Percentiles rank a stretch among this genome's conserved stretches.
These are phyloP conservation scores for Cystofilobasidium bisporidii DNA, from an alignment of 768 basidiomycete species.

Conservation along the genomic window DNA sequence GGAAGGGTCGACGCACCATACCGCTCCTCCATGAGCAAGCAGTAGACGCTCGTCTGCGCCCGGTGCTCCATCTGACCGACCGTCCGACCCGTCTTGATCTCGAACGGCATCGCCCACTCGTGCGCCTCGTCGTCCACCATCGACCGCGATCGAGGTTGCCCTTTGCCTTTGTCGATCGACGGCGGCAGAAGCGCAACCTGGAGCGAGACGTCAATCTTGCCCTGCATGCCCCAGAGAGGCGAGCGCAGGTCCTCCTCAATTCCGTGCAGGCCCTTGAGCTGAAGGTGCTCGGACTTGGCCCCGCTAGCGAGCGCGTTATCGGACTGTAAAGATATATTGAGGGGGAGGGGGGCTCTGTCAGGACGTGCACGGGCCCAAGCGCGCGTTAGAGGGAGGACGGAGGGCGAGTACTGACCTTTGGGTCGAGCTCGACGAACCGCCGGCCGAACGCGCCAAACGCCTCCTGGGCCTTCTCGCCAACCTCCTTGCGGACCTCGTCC, in stretches of 20 bases:
- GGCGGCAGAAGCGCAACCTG: constrained; percentile 47
- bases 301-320: constrained; percentile 48
- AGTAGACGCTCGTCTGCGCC: constrained; percentile 96
- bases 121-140: too few relatives aligned
- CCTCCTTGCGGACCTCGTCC: constrained; percentile 38
- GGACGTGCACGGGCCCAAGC: too few relatives aligned
- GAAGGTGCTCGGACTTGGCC: constrained; percentile 52
- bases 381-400: too few relatives aligned
- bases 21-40: constrained; percentile 78
- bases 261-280: constrained; percentile 66
- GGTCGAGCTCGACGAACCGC: constrained; percentile 43
- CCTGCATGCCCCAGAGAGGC: constrained; percentile 85
- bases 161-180: constrained; percentile 27
- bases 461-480: constrained; percentile 38
- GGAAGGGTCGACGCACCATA: constrained; percentile 46
- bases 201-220: constrained; percentile 87
- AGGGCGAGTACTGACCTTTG: background rate
- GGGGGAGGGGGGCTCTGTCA: background rate
- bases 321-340: constrained; percentile 43
- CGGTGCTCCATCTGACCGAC: constrained; percentile 79
- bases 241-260: constrained; percentile 98
- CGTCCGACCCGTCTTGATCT: constrained; percentile 88
- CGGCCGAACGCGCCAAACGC: constrained; percentile 40
- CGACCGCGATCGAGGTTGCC: too few relatives aligned
- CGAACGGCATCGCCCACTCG: constrained; percentile 59